Conservation (phyloP, 352 stramenopile genomes). For the Thalassiosira oceanica region DNA sequence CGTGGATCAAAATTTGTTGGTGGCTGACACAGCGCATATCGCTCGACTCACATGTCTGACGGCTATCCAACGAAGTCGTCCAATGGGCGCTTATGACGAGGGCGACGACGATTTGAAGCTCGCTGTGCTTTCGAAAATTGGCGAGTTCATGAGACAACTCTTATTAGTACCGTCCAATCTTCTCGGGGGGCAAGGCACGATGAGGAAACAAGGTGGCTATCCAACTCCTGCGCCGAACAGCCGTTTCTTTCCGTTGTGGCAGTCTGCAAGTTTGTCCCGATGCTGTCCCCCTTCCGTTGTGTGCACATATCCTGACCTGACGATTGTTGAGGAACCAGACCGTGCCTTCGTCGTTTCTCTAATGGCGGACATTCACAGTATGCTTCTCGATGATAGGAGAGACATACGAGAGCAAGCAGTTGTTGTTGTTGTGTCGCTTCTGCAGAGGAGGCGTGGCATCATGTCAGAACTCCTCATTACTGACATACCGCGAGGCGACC, state of each 20-base stretch:
- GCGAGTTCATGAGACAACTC: constrained; percentile 64
- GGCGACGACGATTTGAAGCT: constrained; percentile 72
- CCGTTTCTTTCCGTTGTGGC: constrained; percentile 72
- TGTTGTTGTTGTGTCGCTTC: constrained; percentile 65
- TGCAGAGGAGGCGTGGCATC: constrained; percentile 63
- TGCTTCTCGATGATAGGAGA: constrained; percentile 62
- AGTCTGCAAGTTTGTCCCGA: constrained; percentile 66
- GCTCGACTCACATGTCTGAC: constrained; percentile 67
- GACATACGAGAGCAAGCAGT: constrained; percentile 68
- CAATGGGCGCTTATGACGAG: constrained; percentile 54
- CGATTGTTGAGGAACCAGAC: constrained; percentile 62
- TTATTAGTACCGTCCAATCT: constrained; percentile 71
- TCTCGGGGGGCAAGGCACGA: constrained; percentile 33
- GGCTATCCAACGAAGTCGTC: constrained; percentile 65
- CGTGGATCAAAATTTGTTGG: constrained; percentile 66
- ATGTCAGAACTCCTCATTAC: constrained; percentile 82
- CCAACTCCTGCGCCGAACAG: constrained; percentile 53
- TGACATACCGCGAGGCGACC: constrained; percentile 57
- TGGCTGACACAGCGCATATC: constrained; percentile 73
- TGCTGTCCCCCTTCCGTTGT: constrained; percentile 47
- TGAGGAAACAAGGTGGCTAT: constrained; percentile 48
- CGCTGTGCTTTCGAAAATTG: constrained; percentile 57
- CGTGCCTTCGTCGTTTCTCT: constrained; percentile 66
- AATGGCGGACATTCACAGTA: constrained; percentile 71
- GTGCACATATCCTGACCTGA: constrained; percentile 70